A percentile compares a stretch with the other conserved stretches of the same genome.
phyloP scores from a whole-genome alignment of 805 yeast species.

The Kodamaea nitidulidarum region DNA sequence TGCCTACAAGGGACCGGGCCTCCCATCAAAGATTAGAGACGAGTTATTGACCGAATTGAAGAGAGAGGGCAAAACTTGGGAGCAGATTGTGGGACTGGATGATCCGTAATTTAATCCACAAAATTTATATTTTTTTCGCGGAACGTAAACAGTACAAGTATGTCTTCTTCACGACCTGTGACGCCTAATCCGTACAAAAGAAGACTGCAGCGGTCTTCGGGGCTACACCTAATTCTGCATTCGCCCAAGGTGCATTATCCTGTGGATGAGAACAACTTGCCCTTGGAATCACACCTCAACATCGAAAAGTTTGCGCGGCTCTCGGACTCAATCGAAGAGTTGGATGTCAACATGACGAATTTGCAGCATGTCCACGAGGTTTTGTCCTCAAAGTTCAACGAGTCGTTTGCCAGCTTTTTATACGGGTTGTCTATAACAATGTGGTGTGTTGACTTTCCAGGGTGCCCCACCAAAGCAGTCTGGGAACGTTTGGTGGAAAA shows the following conservation, averaged over 20 bases:
- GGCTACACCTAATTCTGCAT: constrained; percentile 25
- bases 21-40: constrained; percentile 46
- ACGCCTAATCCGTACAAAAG: constrained; percentile 19
- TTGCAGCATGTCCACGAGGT: constrained; percentile 59
- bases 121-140: too few relatives aligned
- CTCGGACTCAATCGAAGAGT: constrained; percentile 48
- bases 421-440: constrained; percentile 83
- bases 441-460: constrained; percentile 76
- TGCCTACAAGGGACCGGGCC: constrained; percentile 90
- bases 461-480: constrained; percentile 32
- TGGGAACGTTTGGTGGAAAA: constrained; percentile 28
- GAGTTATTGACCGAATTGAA: constrained; percentile 46
- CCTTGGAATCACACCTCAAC: constrained; percentile 38
- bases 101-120: too few relatives aligned
- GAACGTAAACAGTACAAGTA: constrained; percentile 3
- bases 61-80: constrained; percentile 81
- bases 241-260: constrained; percentile 46
- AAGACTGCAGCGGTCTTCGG: constrained; percentile 19
- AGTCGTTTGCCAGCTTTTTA: constrained; percentile 69
- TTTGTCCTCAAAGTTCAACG: constrained; percentile 61
- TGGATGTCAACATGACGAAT: constrained; percentile 56
- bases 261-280: constrained; percentile 35
- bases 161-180: constrained; percentile 20
- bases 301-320: constrained; percentile 41
- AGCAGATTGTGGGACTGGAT: constrained; percentile 68